Evolutionary conservation across 371 early-diverging fungal species (phyloP).

Genomic region (Coemansia sp.): DNA sequence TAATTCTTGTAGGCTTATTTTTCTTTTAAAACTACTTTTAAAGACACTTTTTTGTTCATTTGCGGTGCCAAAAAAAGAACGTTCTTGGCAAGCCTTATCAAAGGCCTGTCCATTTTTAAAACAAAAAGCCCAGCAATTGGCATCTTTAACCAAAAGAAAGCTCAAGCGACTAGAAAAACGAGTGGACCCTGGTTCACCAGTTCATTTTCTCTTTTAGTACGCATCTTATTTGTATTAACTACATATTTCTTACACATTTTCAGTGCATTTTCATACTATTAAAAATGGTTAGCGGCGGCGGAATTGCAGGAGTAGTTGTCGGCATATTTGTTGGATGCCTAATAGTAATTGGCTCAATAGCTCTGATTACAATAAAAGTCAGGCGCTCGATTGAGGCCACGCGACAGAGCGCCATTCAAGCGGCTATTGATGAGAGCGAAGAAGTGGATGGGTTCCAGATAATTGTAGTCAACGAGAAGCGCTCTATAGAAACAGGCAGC

Average conservation of each 20-base stretch:
- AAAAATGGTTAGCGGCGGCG: conserved; percentile 6
- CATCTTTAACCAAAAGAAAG: background rate
- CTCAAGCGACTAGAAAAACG: background rate
- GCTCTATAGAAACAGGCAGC: background rate
- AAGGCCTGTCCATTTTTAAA: background rate
- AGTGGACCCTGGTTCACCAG: background rate
- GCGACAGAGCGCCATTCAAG: conserved; percentile 1
- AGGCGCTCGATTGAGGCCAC: background rate
- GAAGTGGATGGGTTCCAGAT: conserved; percentile 8
- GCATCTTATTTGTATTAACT: background rate
- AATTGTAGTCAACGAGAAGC: conserved; percentile 2
- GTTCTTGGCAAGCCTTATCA: background rate
- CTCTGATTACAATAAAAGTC: background rate
- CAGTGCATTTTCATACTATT: background rate
- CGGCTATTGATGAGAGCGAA: conserved; percentile 6
- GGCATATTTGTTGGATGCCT: background rate
- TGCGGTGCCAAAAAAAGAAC: background rate
- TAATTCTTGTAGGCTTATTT: background rate
- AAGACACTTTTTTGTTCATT: background rate
- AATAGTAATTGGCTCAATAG: background rate
- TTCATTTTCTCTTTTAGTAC: background rate
- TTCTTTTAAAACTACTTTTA: conserved; percentile 1
- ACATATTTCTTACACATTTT: background rate
- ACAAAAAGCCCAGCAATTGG: background rate
- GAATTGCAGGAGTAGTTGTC: background rate